Evolutionary conservation across 2,329 filamentous ascomycete species (phyloP).

Genomic region (Sporothrix brasiliensis): DNA sequence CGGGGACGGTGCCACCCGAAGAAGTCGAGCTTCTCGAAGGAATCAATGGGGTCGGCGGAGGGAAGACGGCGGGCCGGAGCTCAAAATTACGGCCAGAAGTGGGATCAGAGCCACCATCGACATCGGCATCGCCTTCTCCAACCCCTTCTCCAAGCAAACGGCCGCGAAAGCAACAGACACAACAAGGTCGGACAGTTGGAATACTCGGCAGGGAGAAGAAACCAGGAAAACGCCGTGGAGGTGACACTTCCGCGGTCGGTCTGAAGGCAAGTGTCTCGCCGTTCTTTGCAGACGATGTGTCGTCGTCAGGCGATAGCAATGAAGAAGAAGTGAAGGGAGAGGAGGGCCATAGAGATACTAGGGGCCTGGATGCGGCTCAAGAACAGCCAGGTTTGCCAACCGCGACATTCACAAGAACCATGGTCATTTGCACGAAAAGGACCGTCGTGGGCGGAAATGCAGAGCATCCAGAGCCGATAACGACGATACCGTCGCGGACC

Average conservation of each 20-base stretch:
- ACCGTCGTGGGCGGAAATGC: constrained; percentile 5
- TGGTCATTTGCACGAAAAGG: neutral
- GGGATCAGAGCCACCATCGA: neutral
- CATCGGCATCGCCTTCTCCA: neutral
- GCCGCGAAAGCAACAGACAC: neutral
- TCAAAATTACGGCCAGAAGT: no score
- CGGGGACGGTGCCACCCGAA: constrained; percentile 28
- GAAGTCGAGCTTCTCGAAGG: constrained; percentile 28
- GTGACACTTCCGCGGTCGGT: neutral
- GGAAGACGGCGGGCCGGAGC: neutral
- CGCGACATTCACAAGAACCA: neutral
- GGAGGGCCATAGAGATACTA: neutral
- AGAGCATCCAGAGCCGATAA: neutral
- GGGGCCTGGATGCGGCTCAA: neutral
- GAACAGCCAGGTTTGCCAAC: neutral
- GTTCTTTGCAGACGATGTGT: constrained; percentile 24
- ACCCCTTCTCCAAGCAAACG: neutral
- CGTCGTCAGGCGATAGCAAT: neutral
- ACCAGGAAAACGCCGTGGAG: neutral
- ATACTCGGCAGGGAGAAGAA: neutral
- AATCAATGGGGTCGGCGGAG: neutral
- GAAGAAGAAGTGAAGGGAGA: neutral
- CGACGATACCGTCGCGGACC: neutral
- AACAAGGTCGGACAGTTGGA: neutral
- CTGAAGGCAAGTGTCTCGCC: constrained; percentile 10